Conservation (phyloP, 305 asterid species). For the Fraxinus dipetala region DNA sequence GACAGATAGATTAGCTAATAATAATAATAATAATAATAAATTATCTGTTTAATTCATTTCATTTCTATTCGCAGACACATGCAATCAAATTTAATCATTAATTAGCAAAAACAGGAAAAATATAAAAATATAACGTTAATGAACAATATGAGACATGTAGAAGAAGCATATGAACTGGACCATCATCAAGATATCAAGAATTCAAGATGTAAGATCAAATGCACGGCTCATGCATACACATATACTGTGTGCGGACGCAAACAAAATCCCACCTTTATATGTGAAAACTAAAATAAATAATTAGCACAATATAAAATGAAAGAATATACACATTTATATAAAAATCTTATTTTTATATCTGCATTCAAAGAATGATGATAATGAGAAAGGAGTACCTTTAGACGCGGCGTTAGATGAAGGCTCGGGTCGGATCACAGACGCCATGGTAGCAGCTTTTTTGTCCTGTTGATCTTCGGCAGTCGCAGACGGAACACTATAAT, state of each 20-base stretch:
- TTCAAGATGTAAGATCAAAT: constrained; percentile 19
- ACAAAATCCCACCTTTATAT: constrained; percentile 7
- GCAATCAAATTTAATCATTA: constrained; percentile 2
- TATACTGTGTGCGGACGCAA: neutral
- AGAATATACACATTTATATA: neutral
- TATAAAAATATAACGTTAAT: neutral
- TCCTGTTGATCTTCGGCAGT: constrained; percentile 38
- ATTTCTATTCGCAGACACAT: neutral
- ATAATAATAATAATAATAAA: neutral
- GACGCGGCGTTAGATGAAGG: constrained; percentile 43
- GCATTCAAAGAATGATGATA: constrained; percentile 5
- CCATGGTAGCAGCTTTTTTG: constrained; percentile 39
- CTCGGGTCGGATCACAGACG: constrained; percentile 47
- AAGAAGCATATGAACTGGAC: constrained; percentile 18
- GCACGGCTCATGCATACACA: constrained; percentile 32
- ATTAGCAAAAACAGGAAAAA: constrained; percentile 5
- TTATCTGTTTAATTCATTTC: neutral
- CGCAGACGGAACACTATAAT: constrained; percentile 35
- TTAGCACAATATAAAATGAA: neutral
- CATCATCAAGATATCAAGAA: constrained; percentile 5
- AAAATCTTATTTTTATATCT: neutral
- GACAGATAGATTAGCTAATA: constrained; percentile 1
- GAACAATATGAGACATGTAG: neutral
- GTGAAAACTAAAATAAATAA: neutral
- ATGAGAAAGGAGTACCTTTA: constrained; percentile 48